phyloP scores from a whole-genome alignment of 2,329 filamentous ascomycete species.

The Diplodia sapinea region DNA sequence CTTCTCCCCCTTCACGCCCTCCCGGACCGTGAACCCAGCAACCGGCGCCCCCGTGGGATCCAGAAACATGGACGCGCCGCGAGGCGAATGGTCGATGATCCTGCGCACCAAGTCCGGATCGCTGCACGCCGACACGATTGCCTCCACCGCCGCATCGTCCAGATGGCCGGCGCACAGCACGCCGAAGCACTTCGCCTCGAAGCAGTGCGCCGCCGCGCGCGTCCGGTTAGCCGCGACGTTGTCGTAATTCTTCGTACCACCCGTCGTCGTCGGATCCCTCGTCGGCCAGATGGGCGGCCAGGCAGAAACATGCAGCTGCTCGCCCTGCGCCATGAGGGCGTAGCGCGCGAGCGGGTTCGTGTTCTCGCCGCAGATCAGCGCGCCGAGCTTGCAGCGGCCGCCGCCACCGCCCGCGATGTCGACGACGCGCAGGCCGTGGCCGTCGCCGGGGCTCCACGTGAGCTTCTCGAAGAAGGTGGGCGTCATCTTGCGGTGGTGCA shows the following conservation, averaged over 20 bases:
- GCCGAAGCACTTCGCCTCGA: constrained; percentile 64
- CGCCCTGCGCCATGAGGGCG: constrained; percentile 59
- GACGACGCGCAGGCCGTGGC: constrained; percentile 55
- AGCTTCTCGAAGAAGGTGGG: constrained; percentile 65
- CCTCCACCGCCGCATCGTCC: constrained; percentile 49
- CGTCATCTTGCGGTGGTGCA: constrained; percentile 61
- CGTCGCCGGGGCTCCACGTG: constrained; percentile 61
- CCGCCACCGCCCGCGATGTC: constrained; percentile 42
- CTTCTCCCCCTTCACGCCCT: constrained; percentile 34
- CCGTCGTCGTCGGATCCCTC: constrained; percentile 34
- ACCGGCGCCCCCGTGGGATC: constrained; percentile 56
- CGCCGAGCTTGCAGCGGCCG: constrained; percentile 54
- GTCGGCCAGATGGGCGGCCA: constrained; percentile 65
- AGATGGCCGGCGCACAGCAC: constrained; percentile 57
- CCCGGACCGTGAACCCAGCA: constrained; percentile 47
- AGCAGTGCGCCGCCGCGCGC: constrained; percentile 61
- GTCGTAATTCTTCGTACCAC: constrained; percentile 54
- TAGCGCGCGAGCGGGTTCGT: constrained; percentile 63
- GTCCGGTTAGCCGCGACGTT: constrained; percentile 61
- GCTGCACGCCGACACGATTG: constrained; percentile 40
- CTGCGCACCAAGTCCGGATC: constrained; percentile 40
- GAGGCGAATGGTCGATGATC: constrained; percentile 48
- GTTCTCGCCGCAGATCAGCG: constrained; percentile 63
- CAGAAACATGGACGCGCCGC: constrained; percentile 58
- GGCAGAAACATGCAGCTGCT: constrained; percentile 61